A percentile compares a stretch with the other conserved stretches of the same genome.
phyloP scores from a whole-genome alignment of 179 eudicot species.

The Vitellaria paradoxa region DNA sequence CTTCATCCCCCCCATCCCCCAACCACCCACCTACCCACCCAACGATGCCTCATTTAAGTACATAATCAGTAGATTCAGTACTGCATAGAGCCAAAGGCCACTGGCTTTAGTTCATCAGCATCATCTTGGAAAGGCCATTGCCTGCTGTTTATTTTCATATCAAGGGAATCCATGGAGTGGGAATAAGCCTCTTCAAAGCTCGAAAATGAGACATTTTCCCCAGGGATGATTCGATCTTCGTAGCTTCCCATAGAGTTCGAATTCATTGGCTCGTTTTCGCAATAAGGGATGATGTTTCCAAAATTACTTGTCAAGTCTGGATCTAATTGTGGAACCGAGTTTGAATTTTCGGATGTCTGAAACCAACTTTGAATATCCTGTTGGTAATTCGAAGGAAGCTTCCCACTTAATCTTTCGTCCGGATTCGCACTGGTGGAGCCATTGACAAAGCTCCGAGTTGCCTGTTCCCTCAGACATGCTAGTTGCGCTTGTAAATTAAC shows the following conservation, averaged over 20 bases:
- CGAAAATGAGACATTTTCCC: constrained; percentile 49
- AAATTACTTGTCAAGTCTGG: constrained; percentile 24
- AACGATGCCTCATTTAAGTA: not conserved
- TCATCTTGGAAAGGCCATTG: constrained; percentile 52
- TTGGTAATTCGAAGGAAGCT: constrained; percentile 32
- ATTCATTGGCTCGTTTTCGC: constrained; percentile 15
- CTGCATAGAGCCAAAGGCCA: constrained; percentile 64
- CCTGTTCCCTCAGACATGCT: constrained; percentile 65
- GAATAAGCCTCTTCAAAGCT: constrained; percentile 49
- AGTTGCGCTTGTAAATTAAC: constrained; percentile 84
- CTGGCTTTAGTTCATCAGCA: constrained; percentile 59
- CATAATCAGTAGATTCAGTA: constrained; percentile 31
- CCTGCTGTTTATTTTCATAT: constrained; percentile 32
- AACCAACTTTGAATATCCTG: constrained; percentile 72
- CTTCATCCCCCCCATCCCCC: not conserved
- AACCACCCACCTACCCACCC: too few species aligned
- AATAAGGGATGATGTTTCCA: constrained; percentile 14
- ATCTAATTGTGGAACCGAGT: constrained; percentile 49
- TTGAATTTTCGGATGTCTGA: constrained; percentile 44
- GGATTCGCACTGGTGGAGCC: constrained; percentile 50
- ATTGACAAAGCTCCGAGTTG: constrained; percentile 38
- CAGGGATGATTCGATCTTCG: constrained; percentile 19
- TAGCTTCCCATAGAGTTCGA: constrained; percentile 23
- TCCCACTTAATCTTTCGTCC: constrained; percentile 38
- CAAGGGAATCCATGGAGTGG: constrained; percentile 49